phyloP scores from a whole-genome alignment of 768 basidiomycete species.

The Mycena albidolilacea region DNA sequence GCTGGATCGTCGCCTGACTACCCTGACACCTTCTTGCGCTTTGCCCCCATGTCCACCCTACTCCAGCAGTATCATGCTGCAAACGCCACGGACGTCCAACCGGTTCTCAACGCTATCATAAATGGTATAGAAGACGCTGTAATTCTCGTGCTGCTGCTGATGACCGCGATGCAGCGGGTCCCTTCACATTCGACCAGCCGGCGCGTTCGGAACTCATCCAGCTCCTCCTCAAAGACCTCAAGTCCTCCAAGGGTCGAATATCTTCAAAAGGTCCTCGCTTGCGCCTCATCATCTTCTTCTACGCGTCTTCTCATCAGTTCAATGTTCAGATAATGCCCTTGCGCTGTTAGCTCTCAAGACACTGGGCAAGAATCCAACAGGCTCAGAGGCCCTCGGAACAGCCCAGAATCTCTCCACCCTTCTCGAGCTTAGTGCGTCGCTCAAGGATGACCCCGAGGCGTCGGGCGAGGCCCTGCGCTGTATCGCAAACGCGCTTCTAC shows the following conservation, averaged over 20 bases:
- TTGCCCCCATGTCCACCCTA: slow-evolving; percentile 32
- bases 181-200: slow-evolving; percentile 61
- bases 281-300: slow-evolving; percentile 15
- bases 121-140: slow-evolving; percentile 8
- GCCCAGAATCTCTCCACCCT: slow-evolving; percentile 71
- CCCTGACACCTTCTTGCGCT: slow-evolving; percentile 10
- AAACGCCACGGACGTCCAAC: slow-evolving; percentile 6
- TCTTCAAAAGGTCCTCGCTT: slow-evolving; percentile 64
- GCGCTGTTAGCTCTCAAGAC: slow-evolving; percentile 83
- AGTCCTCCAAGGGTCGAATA: slow-evolving; percentile 62
- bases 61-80: slow-evolving; percentile 35
- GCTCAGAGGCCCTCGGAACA: slow-evolving; percentile 73
- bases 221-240: slow-evolving; percentile 73
- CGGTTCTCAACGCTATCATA: slow-evolving; percentile 26
- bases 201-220: slow-evolving; percentile 72
- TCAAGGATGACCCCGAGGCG: slow-evolving; percentile 73
- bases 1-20: not conserved
- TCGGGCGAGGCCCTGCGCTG: slow-evolving; percentile 80
- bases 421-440: slow-evolving; percentile 63
- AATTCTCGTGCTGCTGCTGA: not conserved
- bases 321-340: slow-evolving; percentile 70
- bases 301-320: slow-evolving; percentile 23
- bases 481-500: slow-evolving; percentile 84
- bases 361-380: slow-evolving; percentile 78
- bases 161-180: slow-evolving; percentile 53